Evolutionary conservation across 2,329 filamentous ascomycete species (phyloP).

Genomic region (Hyphodiscus sp.): DNA sequence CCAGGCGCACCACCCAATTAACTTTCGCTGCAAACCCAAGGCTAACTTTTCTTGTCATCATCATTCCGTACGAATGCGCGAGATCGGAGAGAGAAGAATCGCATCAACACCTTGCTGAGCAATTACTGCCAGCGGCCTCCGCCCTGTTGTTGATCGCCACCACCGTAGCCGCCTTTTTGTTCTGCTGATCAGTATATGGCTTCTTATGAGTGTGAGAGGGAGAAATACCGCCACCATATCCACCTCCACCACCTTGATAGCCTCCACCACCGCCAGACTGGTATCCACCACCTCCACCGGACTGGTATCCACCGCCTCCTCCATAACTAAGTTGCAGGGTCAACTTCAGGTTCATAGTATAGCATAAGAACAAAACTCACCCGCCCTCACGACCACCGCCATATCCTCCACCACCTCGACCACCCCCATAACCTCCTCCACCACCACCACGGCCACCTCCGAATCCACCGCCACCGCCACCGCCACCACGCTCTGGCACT

Average conservation of each 20-base stretch:
- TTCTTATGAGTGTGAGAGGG: not conserved
- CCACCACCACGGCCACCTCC: slow-evolving; percentile 30
- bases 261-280: slow-evolving; percentile 16
- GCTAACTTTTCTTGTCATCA: slow-evolving; percentile 28
- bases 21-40: slow-evolving; percentile 28
- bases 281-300: slow-evolving; percentile 32
- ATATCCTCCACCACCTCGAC: slow-evolving; percentile 30
- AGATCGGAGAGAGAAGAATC: slow-evolving; percentile 25
- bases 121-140: slow-evolving; percentile 23
- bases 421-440: slow-evolving; percentile 32
- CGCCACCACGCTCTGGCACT: slow-evolving; percentile 31
- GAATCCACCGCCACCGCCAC: slow-evolving; percentile 30
- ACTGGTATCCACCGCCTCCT: slow-evolving; percentile 24
- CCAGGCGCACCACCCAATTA: slow-evolving; percentile 27
- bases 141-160: slow-evolving; percentile 25
- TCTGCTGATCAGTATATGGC: slow-evolving; percentile 18
- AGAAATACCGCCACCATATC: not conserved
- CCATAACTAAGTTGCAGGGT: slow-evolving; percentile 34
- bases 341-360: not conserved
- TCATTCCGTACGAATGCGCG: slow-evolving; percentile 23
- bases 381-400: slow-evolving; percentile 32
- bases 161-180: slow-evolving; percentile 23
- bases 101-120: not conserved
- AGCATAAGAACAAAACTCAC: slow-evolving; percentile 1
- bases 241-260: slow-evolving; percentile 16